Conservation (phyloP, 371 early-diverging fungal species). For the Circinella umbellata region DNA sequence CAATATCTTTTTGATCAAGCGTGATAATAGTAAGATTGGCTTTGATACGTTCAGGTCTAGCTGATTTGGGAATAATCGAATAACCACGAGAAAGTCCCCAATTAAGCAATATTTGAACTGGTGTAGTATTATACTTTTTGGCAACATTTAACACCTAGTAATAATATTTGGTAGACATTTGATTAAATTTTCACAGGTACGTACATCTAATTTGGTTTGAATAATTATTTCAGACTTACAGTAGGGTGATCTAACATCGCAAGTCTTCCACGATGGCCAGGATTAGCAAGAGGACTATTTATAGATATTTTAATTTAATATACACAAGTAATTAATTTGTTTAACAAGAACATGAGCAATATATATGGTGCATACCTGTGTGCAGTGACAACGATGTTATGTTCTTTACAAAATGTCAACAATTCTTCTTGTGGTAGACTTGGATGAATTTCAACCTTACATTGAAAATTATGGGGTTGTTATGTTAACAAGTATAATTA, state of each 20-base stretch:
- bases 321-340: no score
- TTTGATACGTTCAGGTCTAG: conserved; percentile 48
- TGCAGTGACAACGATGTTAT: conserved; percentile 49
- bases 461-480: no score
- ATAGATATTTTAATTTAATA: no score
- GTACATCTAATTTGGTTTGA: no score
- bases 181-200: no score
- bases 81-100: conserved; percentile 78
- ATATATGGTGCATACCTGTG: conserved; percentile 21
- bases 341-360: no score
- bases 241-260: conserved; percentile 81
- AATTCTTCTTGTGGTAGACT: conserved; percentile 49
- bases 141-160: conserved; percentile 57
- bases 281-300: conserved; percentile 42
- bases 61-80: conserved; percentile 64
- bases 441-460: conserved; percentile 70
- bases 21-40: conserved; percentile 46
- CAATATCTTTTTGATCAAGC: conserved; percentile 42
- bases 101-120: conserved; percentile 78
- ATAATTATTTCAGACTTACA: conserved; percentile 16
- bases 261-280: conserved; percentile 37
- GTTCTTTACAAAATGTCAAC: conserved; percentile 36
- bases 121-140: conserved; percentile 68
- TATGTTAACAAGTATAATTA: no score
- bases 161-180: background rate